Percentiles rank a stretch among this genome's conserved stretches.
Conservation (phyloP, 352 stramenopile species). For the Elongisporangium undulatum region DNA sequence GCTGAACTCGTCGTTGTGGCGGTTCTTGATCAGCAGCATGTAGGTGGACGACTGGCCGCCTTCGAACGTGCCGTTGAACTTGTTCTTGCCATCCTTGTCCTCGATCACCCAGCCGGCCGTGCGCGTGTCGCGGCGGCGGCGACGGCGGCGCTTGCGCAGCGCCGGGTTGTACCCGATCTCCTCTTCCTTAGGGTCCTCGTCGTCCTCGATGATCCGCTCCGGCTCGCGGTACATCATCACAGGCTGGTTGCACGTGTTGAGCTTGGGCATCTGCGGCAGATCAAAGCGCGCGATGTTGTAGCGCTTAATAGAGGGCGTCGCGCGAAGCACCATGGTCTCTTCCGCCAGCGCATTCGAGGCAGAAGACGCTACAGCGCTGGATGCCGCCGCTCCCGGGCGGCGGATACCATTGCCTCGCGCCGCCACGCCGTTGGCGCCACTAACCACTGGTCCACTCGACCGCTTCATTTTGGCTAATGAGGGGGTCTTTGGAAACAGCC, state of each 20-base stretch:
- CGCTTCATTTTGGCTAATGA: not conserved
- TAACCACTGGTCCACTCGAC: not conserved
- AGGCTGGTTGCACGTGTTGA: constrained; percentile 58
- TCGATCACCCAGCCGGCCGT: constrained; percentile 84
- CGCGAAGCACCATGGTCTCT: constrained; percentile 75
- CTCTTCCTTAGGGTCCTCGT: constrained; percentile 80
- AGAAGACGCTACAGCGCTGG: not conserved
- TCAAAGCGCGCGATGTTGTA: constrained; percentile 88
- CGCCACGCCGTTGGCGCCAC: not conserved
- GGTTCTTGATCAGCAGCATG: constrained; percentile 85
- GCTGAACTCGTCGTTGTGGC: constrained; percentile 85
- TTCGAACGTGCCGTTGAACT: constrained; percentile 80
- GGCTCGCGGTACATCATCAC: constrained; percentile 88
- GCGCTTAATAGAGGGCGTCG: constrained; percentile 84
- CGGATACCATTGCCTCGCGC: not conserved
- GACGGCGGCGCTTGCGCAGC: constrained; percentile 67
- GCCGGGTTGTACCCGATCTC: constrained; percentile 66
- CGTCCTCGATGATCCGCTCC: constrained; percentile 64
- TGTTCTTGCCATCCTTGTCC: constrained; percentile 77
- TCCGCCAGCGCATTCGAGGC: constrained; percentile 14
- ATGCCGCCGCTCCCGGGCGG: not conserved
- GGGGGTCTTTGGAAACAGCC: not conserved
- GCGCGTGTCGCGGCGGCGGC: constrained; percentile 69
- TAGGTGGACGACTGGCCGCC: constrained; percentile 82
- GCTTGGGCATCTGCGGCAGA: constrained; percentile 53